Evolutionary conservation across 202 grass and related monocot species (phyloP), one percentile per base, ranked within the genome.

Genomic region (Eragrostis tef): DNA sequence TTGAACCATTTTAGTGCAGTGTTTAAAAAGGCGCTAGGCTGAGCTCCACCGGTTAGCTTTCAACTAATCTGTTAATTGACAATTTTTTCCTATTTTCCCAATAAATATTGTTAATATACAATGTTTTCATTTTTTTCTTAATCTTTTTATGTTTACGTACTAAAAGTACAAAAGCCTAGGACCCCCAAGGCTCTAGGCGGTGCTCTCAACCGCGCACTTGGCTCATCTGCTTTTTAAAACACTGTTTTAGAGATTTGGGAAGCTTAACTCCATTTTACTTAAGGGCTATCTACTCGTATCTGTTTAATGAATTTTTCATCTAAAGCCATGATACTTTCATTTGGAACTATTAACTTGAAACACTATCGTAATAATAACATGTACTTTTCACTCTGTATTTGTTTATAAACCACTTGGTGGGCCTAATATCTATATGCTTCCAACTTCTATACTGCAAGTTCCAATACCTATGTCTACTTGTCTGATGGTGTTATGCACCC

Each of bases 1-100:
- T 25, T n/a, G 36, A 64, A 71, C 27, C 29, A 88, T 26, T 56
- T 75, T n/a, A n/a, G n/a, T n/a, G n/a, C n/a, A n/a, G n/a, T n/a
- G n/a, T n/a, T n/a, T n/a, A n/a, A n/a, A n/a, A n/a, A n/a, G n/a
- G n/a, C n/a, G n/a, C n/a, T n/a, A n/a, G n/a, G n/a, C n/a, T n/a
- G n/a, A n/a, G n/a, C n/a, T n/a, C n/a, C n/a, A n/a, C n/a, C n/a
- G n/a, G n/a, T n/a, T n/a, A n/a, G n/a, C n/a, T n/a, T n/a, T n/a
- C n/a, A n/a, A n/a, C n/a, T n/a, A n/a, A n/a, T n/a, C n/a, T n/a
- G n/a, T n/a, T n/a, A n/a, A n/a, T n/a, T n/a, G n/a, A n/a, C n/a
- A n/a, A n/a, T n/a, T n/a, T n/a, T n/a, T n/a, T n/a, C n/a, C n/a
- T n/a, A n/a, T n/a, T n/a, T n/a, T n/a, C n/a, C n/a, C n/a, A n/a